Conservation (phyloP, 331 rosid genomes). For the Rosa hybrid region DNA sequence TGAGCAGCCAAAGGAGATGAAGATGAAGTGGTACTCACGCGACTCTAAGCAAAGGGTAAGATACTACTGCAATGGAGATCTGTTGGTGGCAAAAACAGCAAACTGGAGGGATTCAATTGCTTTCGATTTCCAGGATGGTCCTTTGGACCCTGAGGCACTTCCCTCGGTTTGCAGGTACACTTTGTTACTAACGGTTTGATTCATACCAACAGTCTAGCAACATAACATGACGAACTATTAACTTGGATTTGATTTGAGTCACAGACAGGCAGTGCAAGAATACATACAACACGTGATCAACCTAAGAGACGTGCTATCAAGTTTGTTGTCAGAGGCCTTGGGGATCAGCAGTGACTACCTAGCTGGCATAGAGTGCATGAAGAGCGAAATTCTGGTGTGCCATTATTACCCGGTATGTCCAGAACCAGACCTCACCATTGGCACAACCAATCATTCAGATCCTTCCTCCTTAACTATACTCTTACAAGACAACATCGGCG, state of each 20-base stretch:
- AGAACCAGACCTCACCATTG: constrained; percentile 67
- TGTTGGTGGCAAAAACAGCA: constrained; percentile 64
- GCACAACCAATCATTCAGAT: constrained; percentile 78
- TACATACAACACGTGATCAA: constrained; percentile 49
- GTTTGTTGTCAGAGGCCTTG: constrained; percentile 65
- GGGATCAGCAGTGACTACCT: constrained; percentile 55
- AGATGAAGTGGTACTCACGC: constrained; percentile 72
- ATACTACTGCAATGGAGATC: constrained; percentile 68
- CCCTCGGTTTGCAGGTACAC: constrained; percentile 64
- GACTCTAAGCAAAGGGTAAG: constrained; percentile 47
- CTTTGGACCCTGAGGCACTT: constrained; percentile 44
- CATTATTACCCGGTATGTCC: constrained; percentile 88
- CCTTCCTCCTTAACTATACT: constrained; percentile 70
- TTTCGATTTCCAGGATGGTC: constrained; percentile 68
- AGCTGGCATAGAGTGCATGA: constrained; percentile 56
- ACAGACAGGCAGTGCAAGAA: constrained; percentile 53
- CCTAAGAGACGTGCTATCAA: constrained; percentile 46
- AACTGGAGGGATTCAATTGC: constrained; percentile 77
- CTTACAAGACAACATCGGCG: constrained; percentile 68
- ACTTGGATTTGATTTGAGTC: neutral
- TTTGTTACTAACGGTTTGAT: neutral
- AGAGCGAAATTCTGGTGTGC: constrained; percentile 56
- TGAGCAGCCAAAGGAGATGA: constrained; percentile 61
- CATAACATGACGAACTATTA: neutral
- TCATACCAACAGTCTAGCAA: neutral